Percentiles rank a stretch among this genome's conserved stretches.
These are phyloP conservation scores for Syncephalastrum contaminatum DNA, from an alignment of 371 early-diverging fungal species.

Conservation along the genomic window DNA sequence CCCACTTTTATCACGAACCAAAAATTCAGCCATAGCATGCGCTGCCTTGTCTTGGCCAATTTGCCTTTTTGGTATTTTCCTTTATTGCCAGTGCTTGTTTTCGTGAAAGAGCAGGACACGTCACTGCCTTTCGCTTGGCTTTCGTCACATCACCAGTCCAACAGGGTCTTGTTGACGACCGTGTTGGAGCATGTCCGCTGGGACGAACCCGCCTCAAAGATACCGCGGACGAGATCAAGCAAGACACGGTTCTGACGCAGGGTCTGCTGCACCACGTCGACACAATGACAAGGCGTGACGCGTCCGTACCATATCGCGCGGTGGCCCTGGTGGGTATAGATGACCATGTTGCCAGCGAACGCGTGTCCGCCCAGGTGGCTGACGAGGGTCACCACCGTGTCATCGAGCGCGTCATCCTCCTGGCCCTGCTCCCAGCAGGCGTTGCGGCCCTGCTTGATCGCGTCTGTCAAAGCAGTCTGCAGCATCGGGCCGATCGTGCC, in stretches of 20 bases:
- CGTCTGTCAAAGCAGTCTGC: conserved; percentile 21
- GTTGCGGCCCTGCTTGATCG: conserved; percentile 9
- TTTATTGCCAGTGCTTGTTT: no score
- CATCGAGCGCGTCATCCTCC: no score
- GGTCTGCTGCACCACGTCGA: conserved; percentile 31
- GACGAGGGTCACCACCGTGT: conserved; percentile 22
- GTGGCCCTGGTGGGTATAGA: conserved; percentile 35
- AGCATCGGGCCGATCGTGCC: conserved; percentile 42
- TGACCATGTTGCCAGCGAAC: conserved; percentile 41
- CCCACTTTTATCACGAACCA: no score
- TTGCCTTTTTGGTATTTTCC: no score
- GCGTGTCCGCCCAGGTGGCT: conserved; percentile 47
- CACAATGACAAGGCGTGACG: conserved; percentile 40
- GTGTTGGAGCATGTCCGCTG: no score
- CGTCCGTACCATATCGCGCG: conserved; percentile 47
- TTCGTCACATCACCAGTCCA: no score
- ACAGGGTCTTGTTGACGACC: no score
- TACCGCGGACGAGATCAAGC: conserved; percentile 31
- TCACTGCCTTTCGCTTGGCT: no score
- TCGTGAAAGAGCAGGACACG: no score
- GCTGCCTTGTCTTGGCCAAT: no score
- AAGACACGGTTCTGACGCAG: conserved; percentile 29
- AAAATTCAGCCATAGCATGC: no score
- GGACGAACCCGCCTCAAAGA: conserved; percentile 30
- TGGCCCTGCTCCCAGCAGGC: neutral